These are phyloP conservation scores for Rhododendron ferrugineum DNA, from an alignment of 148 eudicot genomes.

Conservation along the genomic window DNA sequence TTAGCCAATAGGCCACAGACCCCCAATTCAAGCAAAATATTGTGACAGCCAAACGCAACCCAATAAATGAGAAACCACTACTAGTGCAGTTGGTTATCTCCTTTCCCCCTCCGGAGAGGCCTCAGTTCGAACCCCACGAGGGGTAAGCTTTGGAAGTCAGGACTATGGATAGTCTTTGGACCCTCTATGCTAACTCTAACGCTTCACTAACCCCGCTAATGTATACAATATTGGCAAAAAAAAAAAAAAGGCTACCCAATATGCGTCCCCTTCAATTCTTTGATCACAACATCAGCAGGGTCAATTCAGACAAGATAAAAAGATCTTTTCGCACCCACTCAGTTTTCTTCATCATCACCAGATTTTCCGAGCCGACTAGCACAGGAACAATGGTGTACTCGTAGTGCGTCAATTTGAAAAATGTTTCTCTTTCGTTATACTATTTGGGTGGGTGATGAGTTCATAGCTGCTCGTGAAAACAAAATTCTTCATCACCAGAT, in stretches of 20 bases:
- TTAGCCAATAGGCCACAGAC: background rate
- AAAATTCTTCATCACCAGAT: background rate
- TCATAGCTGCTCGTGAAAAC: background rate
- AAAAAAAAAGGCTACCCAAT: too few relatives aligned
- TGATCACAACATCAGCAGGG: background rate
- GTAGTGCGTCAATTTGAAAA: background rate
- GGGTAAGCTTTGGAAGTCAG: too few relatives aligned
- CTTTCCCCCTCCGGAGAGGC: too few relatives aligned
- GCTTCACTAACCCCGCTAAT: too few relatives aligned
- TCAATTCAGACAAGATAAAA: background rate
- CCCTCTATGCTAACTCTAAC: too few relatives aligned
- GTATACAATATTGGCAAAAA: too few relatives aligned
- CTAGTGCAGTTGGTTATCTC: too few relatives aligned
- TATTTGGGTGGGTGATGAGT: background rate
- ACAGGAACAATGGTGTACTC: background rate
- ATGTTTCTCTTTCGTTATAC: background rate
- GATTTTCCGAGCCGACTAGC: background rate
- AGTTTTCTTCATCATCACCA: background rate
- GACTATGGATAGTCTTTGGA: too few relatives aligned
- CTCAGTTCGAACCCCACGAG: too few relatives aligned
- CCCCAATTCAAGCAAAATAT: background rate
- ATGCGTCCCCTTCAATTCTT: background rate
- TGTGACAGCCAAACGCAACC: constrained; percentile 1
- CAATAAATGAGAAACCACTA: background rate
- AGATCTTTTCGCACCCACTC: background rate